Conservation (phyloP, 1,284 basidiomycete genomes). For the Caloboletus firmus region DNA sequence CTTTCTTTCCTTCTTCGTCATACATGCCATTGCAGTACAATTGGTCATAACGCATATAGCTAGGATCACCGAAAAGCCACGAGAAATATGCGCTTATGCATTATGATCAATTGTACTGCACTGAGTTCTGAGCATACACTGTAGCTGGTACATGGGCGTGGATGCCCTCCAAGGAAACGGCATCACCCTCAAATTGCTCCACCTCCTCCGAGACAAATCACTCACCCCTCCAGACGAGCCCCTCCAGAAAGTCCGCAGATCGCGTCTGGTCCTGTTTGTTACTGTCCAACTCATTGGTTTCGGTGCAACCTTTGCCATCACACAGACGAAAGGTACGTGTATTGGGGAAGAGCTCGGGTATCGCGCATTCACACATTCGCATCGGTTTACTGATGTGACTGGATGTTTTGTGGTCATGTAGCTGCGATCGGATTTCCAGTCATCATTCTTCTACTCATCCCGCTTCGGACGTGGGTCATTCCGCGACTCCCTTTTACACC, state of each 20-base stretch:
- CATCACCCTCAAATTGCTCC: slow-evolving; percentile 82
- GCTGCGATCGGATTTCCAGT: slow-evolving; percentile 92
- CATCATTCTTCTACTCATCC: slow-evolving; percentile 87
- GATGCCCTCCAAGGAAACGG: slow-evolving; percentile 83
- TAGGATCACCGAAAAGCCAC: background rate
- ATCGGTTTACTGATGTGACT: background rate
- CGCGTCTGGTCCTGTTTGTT: slow-evolving; percentile 77
- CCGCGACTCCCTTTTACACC: slow-evolving; percentile 77
- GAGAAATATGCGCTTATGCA: background rate
- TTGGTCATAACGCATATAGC: background rate
- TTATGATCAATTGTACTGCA: background rate
- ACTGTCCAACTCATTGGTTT: slow-evolving; percentile 84
- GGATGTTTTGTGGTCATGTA: slow-evolving; percentile 28
- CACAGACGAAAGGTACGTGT: slow-evolving; percentile 80
- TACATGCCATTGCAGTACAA: background rate
- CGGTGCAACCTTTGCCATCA: slow-evolving; percentile 88
- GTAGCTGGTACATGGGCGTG: slow-evolving; percentile 88
- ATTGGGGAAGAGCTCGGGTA: background rate
- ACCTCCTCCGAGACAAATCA: slow-evolving; percentile 74
- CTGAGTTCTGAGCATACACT: slow-evolving; percentile 1
- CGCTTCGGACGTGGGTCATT: slow-evolving; percentile 72
- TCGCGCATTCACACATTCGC: background rate
- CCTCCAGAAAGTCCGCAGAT: slow-evolving; percentile 71
- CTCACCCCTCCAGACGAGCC: slow-evolving; percentile 68
- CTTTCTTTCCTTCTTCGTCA: slow-evolving; percentile 24